Percentiles rank a stretch among this genome's conserved stretches.
Evolutionary conservation across 768 basidiomycete genomes (phyloP).

Genomic region (Auricularia auricula-judae): DNA sequence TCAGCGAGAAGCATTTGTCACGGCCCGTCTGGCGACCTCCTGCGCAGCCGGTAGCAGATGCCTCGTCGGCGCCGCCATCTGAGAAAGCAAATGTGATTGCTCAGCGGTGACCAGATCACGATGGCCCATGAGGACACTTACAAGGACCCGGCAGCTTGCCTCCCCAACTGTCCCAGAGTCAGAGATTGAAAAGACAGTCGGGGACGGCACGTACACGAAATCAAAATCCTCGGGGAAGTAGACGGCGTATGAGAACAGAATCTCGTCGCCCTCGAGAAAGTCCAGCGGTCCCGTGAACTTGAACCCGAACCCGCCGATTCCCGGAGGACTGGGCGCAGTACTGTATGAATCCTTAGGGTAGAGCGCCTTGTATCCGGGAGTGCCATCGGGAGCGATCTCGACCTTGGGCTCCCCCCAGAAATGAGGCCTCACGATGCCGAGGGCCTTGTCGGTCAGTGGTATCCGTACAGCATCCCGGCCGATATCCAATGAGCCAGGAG

Average conservation of each 20-base stretch:
- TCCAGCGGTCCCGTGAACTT: conserved; percentile 33
- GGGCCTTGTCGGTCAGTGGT: neutral
- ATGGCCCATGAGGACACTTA: neutral
- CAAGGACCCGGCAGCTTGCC: conserved; percentile 55
- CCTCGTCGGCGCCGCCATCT: conserved; percentile 39
- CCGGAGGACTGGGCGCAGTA: conserved; percentile 23
- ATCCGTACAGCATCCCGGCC: neutral
- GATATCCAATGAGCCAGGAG: neutral
- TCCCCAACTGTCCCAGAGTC: conserved; percentile 29
- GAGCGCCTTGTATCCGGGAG: conserved; percentile 35
- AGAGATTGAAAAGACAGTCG: neutral
- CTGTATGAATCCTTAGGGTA: conserved; percentile 50
- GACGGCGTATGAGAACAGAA: conserved; percentile 50
- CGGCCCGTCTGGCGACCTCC: conserved; percentile 51
- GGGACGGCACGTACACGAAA: conserved; percentile 19
- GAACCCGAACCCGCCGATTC: conserved; percentile 59
- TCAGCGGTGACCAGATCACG: too few species aligned
- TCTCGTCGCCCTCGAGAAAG: conserved; percentile 24
- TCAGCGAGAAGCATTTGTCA: conserved; percentile 47
- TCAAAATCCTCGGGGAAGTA: conserved; percentile 52
- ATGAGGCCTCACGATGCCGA: neutral
- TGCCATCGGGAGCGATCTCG: conserved; percentile 33
- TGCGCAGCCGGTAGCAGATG: conserved; percentile 44
- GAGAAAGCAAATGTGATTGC: too few species aligned
- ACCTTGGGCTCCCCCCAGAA: neutral